Base-by-base conservation (phyloP, 371 early-diverging fungal genomes). In the Mucor irregularis region DNA sequence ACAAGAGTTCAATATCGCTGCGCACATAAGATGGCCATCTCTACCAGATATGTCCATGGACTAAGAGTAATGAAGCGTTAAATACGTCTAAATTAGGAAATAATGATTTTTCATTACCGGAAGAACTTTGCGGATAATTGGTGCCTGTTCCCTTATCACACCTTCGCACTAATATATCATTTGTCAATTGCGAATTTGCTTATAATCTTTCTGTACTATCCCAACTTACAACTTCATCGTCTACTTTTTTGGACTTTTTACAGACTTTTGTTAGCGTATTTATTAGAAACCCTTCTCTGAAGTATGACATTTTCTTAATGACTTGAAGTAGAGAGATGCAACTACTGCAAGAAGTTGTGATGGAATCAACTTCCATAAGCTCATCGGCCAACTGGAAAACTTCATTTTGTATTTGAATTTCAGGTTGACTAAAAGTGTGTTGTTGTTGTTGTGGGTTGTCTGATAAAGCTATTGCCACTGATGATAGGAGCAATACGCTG, bases 21-120 rank as follows among this genome's bases (percentile, higher is more conserved):
- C 79, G 49, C 79, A 79, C 37, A 72, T 30, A 8, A 76, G 58
- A 59, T 74, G 76, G 3, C 79, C 79, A 57, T 76, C 76, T 30
- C 72, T 54, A 6, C 76, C 76, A 30, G 74, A 68, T 50, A 76
- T 64, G 38, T 57, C 58, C 74, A 79, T 74, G 9, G 78, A 74
- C 78, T 78, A 66, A 17, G 7, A 24, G 29, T 4, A 17, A 39
- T 5, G 21, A 42, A 42, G 14, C 10, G 10, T 19, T 19, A 42
- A 42, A 42, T 42, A 7, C 2, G 10, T 22, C 11, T 9, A 11
- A 24, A 42, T 8, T 21, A 21, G 24, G 14, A 42, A 42, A 10
- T 4, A 11, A 73, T 71, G 29, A n/a, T n/a, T n/a, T n/a, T n/a
- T n/a, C n/a, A n/a, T n/a, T 60, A 58, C 56, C 26, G 56, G 56